Evolutionary conservation across 2,329 filamentous ascomycete species (phyloP), one percentile per base, ranked within the genome.

Genomic region (Sphaerulina musiva): DNA sequence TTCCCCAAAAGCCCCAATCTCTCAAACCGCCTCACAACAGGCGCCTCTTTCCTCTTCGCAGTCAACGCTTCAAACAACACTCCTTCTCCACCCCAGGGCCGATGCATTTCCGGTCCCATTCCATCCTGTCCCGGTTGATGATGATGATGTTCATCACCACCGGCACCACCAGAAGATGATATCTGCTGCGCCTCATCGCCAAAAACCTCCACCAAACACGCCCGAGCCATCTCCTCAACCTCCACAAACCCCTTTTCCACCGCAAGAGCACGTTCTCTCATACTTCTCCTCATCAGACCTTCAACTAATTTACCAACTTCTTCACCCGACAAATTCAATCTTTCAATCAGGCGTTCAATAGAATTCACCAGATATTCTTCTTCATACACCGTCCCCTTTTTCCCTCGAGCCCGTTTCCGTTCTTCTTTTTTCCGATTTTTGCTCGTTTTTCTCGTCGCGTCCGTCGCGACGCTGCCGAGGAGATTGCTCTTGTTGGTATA

Each of bases 361-460:
- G 86, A 92, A 69, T 91, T 93, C 55, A 95, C 85, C 4, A 98
- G 80, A 70, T 98, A 98, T 71, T 97, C 93, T 68, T 97, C 92
- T 71, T 98, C 93, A 70, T 98, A 98, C 4, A 98, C 88, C 12
- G 89, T 95, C 9, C 93, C 93, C 76, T 97, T 97, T 70, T 95
- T 92, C 23, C 93, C 93, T 6, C 89, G 78, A 0, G 93, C 93
- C 12, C 92, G 83, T 79, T 98, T 98, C 70, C 95, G 84, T 76
- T 98, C 93, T 72, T 98, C 93, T 17, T 90, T 80, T 23, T 86
- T 79, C 49, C 90, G 83, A 68, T 95, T 96, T 77, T 93, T 95
- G 67, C 83, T 87, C 40, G 89, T 95, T 55, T 86, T 86, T 10
- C 90, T 80, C 47, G 84, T 87, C 2, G 86, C 84, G 31, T 83